Conservation (phyloP, 768 basidiomycete genomes). For the Trametes punicea region DNA sequence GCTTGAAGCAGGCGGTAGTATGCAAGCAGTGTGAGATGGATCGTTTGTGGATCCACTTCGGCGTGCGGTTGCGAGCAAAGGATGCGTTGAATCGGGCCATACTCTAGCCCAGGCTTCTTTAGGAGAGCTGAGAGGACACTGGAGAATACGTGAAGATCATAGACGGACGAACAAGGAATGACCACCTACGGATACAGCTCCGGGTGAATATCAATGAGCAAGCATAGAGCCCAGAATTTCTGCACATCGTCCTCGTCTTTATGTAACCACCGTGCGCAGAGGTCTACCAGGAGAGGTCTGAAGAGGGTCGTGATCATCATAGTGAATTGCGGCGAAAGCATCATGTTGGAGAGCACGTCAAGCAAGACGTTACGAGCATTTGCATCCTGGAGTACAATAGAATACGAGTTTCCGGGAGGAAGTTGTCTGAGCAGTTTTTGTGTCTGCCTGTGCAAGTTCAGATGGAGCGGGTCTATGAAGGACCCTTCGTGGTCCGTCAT, state of each 20-base stretch:
- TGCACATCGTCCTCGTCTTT: conserved; percentile 45
- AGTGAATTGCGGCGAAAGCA: conserved; percentile 63
- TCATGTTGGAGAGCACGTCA: conserved; percentile 51
- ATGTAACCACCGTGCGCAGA: conserved; percentile 82
- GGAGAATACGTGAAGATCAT: conserved; percentile 10
- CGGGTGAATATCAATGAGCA: conserved; percentile 63
- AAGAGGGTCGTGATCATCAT: conserved; percentile 59
- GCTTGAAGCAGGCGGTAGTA: conserved; percentile 79
- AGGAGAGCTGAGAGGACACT: conserved; percentile 60
- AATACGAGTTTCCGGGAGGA: conserved; percentile 41
- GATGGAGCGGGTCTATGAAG: conserved; percentile 49
- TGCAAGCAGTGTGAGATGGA: conserved; percentile 71
- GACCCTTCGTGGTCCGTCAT: neutral
- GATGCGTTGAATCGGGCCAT: conserved; percentile 53
- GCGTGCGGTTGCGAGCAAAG: conserved; percentile 28
- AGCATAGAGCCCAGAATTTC: conserved; percentile 55
- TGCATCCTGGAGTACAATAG: conserved; percentile 36
- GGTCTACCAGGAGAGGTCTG: conserved; percentile 73
- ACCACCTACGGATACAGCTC: conserved; percentile 65
- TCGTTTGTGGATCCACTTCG: conserved; percentile 39
- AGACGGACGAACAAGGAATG: conserved; percentile 4
- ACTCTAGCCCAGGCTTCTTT: conserved; percentile 37
- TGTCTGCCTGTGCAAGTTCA: conserved; percentile 57
- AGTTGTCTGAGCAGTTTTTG: conserved; percentile 42
- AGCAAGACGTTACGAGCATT: conserved; percentile 45